These are phyloP conservation scores for Puccinellia tenuiflora DNA, from an alignment of 176 grass and related monocot species.

Conservation along the genomic window DNA sequence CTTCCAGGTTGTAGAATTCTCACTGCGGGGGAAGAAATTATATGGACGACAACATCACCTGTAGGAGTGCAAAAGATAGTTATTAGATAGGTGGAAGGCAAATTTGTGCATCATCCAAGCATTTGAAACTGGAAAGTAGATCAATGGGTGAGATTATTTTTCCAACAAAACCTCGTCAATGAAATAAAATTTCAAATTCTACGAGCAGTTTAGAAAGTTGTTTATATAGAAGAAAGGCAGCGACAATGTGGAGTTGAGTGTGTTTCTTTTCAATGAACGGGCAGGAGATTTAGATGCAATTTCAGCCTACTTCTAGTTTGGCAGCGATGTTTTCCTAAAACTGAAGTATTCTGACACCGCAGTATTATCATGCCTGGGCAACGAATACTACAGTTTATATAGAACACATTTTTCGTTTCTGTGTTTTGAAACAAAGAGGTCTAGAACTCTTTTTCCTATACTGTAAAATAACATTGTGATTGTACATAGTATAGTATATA, in stretches of 20 bases:
- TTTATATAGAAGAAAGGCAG: neutral
- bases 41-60: conserved; percentile 99
- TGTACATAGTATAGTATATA: too few species aligned
- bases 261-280: too few species aligned
- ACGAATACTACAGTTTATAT: too few species aligned
- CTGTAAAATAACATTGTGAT: too few species aligned
- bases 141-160: neutral
- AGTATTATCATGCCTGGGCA: too few species aligned
- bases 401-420: too few species aligned
- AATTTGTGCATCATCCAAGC: neutral
- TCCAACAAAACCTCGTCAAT: neutral
- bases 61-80: neutral
- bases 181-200: neutral
- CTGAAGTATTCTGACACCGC: too few species aligned
- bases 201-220: neutral
- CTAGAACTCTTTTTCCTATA: too few species aligned
- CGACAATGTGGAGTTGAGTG: neutral
- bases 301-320: too few species aligned
- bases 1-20: conserved; percentile 91
- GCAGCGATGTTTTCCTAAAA: too few species aligned
- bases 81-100: neutral
- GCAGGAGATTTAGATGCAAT: neutral
- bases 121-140: neutral
- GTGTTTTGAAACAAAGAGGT: too few species aligned
- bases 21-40: conserved; percentile 86